Evolutionary conservation across 495 filamentous ascomycete species (phyloP).

Genomic region (Podospora anserina): DNA sequence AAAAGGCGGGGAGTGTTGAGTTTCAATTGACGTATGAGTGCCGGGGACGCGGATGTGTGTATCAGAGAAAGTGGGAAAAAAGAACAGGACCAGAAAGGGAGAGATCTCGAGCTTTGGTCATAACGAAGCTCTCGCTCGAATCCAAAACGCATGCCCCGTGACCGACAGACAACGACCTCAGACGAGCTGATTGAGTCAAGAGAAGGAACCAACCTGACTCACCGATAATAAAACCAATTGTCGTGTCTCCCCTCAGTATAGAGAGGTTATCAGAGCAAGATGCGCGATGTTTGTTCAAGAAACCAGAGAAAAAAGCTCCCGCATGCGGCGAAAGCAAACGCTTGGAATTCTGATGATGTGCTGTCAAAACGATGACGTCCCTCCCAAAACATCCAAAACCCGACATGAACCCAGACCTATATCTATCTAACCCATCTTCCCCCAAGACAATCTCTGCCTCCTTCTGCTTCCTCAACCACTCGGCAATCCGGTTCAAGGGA

Average conservation of each 20-base stretch:
- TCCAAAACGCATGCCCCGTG: background rate
- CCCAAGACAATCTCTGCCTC: background rate
- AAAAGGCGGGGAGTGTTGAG: background rate
- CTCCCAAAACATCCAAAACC: background rate
- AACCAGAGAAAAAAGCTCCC: background rate
- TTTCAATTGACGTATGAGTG: background rate
- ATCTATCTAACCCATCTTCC: background rate
- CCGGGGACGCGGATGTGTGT: background rate
- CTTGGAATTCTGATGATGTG: background rate
- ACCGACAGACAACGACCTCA: slow-evolving; percentile 1
- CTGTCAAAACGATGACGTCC: background rate
- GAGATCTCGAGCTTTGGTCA: background rate
- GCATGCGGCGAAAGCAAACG: background rate
- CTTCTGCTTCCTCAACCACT: background rate
- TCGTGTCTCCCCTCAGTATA: background rate
- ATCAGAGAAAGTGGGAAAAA: background rate
- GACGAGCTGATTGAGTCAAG: background rate
- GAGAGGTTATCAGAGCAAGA: background rate
- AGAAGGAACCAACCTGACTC: background rate
- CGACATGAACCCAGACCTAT: background rate
- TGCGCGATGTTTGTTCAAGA: background rate
- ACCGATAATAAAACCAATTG: background rate
- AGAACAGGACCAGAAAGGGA: background rate
- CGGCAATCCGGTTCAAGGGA: background rate
- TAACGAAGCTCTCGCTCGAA: background rate